Evolutionary conservation across 148 eudicot species (phyloP), one percentile per base, ranked within the genome.

Genomic region (Rhododendron ovatum): DNA sequence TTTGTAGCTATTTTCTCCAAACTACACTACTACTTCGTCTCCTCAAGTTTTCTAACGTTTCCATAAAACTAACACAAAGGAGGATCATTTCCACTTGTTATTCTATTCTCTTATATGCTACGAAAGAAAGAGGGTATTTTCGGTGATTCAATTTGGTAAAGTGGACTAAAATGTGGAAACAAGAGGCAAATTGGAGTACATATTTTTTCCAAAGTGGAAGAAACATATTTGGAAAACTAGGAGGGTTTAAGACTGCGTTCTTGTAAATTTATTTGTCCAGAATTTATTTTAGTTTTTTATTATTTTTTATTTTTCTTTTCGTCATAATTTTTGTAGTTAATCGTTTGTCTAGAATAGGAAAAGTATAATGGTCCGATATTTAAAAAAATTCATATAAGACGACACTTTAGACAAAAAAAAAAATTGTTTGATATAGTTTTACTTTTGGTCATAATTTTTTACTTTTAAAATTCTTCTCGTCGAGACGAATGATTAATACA

Each of bases 381-480:
- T 7, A 41, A 41, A 41, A 39, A 39, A 39, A 0, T 39, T 39
- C 5, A 39, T 41, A 41, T 41, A 6, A 41, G 43, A 41, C 7
- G 8, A 41, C 55, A 51, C 4, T 51, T 51, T 0, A 13, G 4
- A 51, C 17, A 12, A 51, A 51, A 51, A 51, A 51, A 1, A 51
- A 0, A 3, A 0, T 10, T 51, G 0, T 51, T 51, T 51, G 17
- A 51, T 51, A 8, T 0, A 7, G 9, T 47, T 47, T 9, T 47
- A 47, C 50, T 51, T 48, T 51, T 51, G 17, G 3, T 51, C 15
- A 51, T 13, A 51, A 51, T 13, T 13, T 51, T 51, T 51, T 13
- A 8, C 10, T 13, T 51, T 51, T 51, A 2, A 51, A 1, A 13
- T 0, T 51, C 0, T 0, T 0, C 3, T 13, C 0, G 4, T 51